A percentile compares a stretch with the other conserved stretches of the same genome.
These are phyloP conservation scores for Trichosporon coremiiforme DNA, from an alignment of 1,284 basidiomycete species.

Conservation along the genomic window DNA sequence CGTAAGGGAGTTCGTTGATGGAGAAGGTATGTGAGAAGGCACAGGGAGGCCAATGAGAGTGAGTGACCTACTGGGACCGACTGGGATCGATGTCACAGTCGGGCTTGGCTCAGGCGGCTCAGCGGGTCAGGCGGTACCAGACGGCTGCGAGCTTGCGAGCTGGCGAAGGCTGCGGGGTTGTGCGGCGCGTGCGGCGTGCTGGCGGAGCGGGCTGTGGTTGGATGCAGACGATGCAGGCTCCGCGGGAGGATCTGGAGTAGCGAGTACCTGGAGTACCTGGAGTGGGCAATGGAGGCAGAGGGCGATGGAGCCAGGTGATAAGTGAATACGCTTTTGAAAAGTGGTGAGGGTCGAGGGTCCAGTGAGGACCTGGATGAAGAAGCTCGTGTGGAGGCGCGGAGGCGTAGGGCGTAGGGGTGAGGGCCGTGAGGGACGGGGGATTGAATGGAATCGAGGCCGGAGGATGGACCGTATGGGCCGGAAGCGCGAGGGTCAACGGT, in stretches of 20 bases:
- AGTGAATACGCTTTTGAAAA: slow-evolving; percentile 12
- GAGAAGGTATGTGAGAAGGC: slow-evolving; percentile 20
- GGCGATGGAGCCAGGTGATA: slow-evolving; percentile 8
- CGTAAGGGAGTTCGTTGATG: slow-evolving; percentile 3
- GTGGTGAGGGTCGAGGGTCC: slow-evolving; percentile 1
- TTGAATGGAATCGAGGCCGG: neutral
- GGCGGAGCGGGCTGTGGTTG: slow-evolving; percentile 12
- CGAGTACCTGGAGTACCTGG: neutral
- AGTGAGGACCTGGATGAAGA: neutral
- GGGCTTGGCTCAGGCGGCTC: neutral
- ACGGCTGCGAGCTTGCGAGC: neutral
- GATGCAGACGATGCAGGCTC: neutral
- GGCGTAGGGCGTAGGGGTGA: neutral
- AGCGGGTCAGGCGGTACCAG: neutral
- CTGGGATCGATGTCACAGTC: slow-evolving; percentile 13
- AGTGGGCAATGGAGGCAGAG: slow-evolving; percentile 9
- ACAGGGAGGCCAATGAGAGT: slow-evolving; percentile 12
- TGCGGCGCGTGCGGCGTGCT: slow-evolving; percentile 13
- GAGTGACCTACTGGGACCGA: neutral
- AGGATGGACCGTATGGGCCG: neutral
- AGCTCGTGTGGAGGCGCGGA: slow-evolving; percentile 3
- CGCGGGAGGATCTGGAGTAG: slow-evolving; percentile 1
- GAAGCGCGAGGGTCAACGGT: neutral
- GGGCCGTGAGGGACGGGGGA: neutral
- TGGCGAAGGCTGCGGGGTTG: neutral